Evolutionary conservation across 2,329 filamentous ascomycete species (phyloP).

Genomic region (Neofusicoccum parvum): DNA sequence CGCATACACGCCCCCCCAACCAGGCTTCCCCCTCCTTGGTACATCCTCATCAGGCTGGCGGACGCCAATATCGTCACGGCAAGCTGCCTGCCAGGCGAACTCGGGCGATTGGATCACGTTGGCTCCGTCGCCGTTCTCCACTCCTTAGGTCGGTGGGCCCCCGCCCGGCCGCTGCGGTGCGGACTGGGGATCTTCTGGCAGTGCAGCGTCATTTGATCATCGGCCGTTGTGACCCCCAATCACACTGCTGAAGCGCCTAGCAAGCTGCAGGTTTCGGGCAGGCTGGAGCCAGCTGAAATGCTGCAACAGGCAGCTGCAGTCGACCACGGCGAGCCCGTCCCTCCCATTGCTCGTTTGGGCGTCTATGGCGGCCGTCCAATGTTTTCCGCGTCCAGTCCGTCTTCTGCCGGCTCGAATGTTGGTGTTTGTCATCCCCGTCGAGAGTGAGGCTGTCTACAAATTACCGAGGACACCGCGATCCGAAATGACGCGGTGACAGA

Average conservation of each 20-base stretch:
- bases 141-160: constrained; percentile 14
- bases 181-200: constrained; percentile 19
- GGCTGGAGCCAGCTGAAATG: background rate
- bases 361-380: background rate
- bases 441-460: constrained; percentile 13
- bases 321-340: background rate
- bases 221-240: constrained; percentile 7
- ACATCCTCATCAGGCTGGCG: background rate
- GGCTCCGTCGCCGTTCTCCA: constrained; percentile 16
- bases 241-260: constrained; percentile 16
- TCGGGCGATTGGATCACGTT: constrained; percentile 18
- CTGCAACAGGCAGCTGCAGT: background rate
- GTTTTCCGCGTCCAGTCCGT: background rate
- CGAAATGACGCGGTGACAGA: constrained; percentile 22
- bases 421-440: constrained; percentile 7
- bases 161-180: constrained; percentile 4
- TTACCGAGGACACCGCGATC: constrained; percentile 19
- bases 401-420: background rate
- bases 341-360: background rate
- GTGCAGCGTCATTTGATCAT: constrained; percentile 18
- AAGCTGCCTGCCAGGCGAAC: background rate
- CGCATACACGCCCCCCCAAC: background rate
- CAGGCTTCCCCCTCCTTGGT: constrained; percentile 1
- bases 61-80: constrained; percentile 4
- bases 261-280: constrained; percentile 9